Conservation (phyloP, 2,329 filamentous ascomycete genomes). For the Gyromitra esculenta region DNA sequence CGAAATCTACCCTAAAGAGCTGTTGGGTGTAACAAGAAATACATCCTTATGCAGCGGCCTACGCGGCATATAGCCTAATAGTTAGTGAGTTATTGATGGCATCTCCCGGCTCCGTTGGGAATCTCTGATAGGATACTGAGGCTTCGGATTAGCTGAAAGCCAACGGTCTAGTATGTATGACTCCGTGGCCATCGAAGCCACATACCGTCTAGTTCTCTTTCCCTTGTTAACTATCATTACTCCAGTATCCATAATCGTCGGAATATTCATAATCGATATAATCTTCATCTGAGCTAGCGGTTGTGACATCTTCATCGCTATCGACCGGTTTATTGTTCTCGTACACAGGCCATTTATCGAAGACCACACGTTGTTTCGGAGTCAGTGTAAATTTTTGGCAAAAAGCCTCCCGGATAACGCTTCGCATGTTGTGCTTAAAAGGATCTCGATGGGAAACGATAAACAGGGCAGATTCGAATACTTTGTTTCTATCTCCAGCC, state of each 20-base stretch:
- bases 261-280: not conserved
- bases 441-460: not conserved
- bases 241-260: conserved; percentile 1
- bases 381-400: not conserved
- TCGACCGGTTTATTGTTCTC: not conserved
- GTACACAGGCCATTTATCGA: conserved; percentile 17
- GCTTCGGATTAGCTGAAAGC: no score
- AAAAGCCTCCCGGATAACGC: conserved; percentile 16
- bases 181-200: no score
- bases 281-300: not conserved
- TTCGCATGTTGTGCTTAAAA: conserved; percentile 1
- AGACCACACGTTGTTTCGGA: not conserved
- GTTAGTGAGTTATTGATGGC: no score
- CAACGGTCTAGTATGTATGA: no score
- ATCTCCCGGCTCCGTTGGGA: no score
- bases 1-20: no score
- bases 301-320: not conserved
- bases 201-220: no score
- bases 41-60: no score
- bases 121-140: no score
- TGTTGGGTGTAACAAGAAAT: no score
- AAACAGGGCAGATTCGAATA: conserved; percentile 4
- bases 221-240: not conserved
- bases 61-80: no score
- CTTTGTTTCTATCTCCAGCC: not conserved